phyloP scores from a whole-genome alignment of 108 stramenopile genomes.

The Conticribra guillardii region DNA sequence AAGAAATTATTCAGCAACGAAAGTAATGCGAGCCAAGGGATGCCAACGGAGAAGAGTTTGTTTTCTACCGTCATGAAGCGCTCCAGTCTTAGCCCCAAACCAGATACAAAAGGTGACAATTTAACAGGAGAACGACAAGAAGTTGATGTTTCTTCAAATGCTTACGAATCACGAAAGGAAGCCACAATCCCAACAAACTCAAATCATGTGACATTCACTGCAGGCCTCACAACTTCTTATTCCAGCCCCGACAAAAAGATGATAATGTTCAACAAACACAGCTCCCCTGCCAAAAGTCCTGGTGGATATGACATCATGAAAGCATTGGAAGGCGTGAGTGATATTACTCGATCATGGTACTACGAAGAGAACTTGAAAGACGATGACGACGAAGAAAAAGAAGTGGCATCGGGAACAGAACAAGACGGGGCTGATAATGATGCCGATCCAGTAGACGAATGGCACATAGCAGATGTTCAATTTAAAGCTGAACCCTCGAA shows the following conservation, averaged over 20 bases:
- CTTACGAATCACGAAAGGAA: neutral
- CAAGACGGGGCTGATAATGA: neutral
- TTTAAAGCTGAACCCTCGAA: neutral
- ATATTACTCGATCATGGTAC: slow-evolving; percentile 15
- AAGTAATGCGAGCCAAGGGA: neutral
- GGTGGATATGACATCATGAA: slow-evolving; percentile 34
- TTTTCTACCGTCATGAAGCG: slow-evolving; percentile 39
- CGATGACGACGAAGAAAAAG: slow-evolving; percentile 1
- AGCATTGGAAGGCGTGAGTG: slow-evolving; percentile 32
- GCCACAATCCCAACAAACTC: neutral
- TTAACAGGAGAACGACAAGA: too few relatives aligned
- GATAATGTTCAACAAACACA: neutral
- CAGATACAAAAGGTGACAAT: neutral
- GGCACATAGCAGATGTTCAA: slow-evolving; percentile 5
- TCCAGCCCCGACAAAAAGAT: slow-evolving; percentile 4
- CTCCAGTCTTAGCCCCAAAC: slow-evolving; percentile 2
- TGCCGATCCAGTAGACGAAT: neutral
- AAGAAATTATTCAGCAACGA: neutral
- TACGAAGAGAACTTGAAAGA: slow-evolving; percentile 3
- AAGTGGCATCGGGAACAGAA: neutral
- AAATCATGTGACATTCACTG: slow-evolving; percentile 4
- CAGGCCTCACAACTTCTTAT: neutral
- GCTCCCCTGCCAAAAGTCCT: slow-evolving; percentile 22
- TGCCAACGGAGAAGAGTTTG: slow-evolving; percentile 1
- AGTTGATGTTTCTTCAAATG: neutral